These are phyloP conservation scores for Arthrinium phaeospermum DNA, from an alignment of 2,329 filamentous ascomycete genomes.

Conservation along the genomic window DNA sequence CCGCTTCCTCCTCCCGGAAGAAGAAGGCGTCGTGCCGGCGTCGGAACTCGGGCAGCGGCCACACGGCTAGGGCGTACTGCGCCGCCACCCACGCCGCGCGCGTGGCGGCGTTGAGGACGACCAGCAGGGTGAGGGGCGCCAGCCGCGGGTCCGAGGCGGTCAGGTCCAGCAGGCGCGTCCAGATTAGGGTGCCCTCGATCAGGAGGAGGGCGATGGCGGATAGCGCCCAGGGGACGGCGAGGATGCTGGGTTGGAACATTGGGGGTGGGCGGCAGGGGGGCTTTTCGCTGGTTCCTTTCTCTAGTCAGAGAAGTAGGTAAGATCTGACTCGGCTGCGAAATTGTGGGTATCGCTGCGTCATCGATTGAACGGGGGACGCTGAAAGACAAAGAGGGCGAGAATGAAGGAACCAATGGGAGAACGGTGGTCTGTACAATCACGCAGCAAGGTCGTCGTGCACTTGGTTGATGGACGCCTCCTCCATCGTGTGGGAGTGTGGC, in stretches of 20 bases:
- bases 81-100: neutral
- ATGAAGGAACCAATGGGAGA: neutral
- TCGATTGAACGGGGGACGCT: neutral
- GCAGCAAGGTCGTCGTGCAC: neutral
- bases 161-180: neutral
- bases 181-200: neutral
- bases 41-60: slow-evolving; percentile 5
- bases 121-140: neutral
- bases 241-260: neutral
- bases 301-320: no score
- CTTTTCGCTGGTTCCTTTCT: neutral
- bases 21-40: slow-evolving; percentile 12
- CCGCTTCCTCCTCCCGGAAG: neutral
- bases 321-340: neutral
- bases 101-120: slow-evolving; percentile 6
- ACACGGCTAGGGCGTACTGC: neutral
- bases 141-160: neutral
- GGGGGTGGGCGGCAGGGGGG: no score
- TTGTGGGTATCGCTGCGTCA: neutral
- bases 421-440: neutral
- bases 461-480: neutral
- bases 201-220: slow-evolving; percentile 1
- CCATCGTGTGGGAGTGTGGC: neutral
- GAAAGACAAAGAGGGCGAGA: neutral
- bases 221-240: slow-evolving; percentile 4